Percentiles rank a stretch among this genome's conserved stretches.
Conservation (phyloP, 495 filamentous ascomycete species). For the Aspergillus bertholletiae region DNA sequence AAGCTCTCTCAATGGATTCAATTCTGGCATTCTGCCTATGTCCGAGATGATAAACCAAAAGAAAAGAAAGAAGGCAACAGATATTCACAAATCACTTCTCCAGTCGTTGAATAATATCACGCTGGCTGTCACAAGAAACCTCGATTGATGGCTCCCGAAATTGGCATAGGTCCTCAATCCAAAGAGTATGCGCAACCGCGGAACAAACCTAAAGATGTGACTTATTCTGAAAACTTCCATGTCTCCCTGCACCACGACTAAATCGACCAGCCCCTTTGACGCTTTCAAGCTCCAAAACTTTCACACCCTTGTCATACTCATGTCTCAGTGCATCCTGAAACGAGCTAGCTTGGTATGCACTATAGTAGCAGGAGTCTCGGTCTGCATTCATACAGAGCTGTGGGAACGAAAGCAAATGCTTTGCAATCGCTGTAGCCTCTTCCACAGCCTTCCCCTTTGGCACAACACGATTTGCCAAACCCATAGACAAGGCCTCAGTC, state of each 20-base stretch:
- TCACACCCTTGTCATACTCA: conserved; percentile 39
- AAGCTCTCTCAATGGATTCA: too few species aligned
- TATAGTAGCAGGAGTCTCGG: conserved; percentile 38
- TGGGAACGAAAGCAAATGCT: conserved; percentile 40
- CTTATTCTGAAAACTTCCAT: conserved; percentile 33
- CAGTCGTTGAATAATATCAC: too few species aligned
- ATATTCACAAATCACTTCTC: too few species aligned
- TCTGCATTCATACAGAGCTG: conserved; percentile 42
- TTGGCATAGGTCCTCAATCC: too few species aligned
- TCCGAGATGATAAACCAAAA: too few species aligned
- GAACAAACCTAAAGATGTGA: background rate
- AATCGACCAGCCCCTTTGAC: conserved; percentile 41
- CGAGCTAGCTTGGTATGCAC: conserved; percentile 35
- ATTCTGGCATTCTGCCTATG: too few species aligned
- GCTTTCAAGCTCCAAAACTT: conserved; percentile 35
- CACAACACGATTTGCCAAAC: conserved; percentile 46
- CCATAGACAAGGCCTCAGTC: conserved; percentile 44
- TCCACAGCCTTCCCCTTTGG: conserved; percentile 41
- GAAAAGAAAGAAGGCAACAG: too few species aligned
- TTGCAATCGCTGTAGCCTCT: conserved; percentile 38
- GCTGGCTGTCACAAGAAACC: too few species aligned
- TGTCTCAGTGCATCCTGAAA: conserved; percentile 41
- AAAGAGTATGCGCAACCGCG: too few species aligned
- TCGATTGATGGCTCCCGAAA: too few species aligned
- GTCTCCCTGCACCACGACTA: conserved; percentile 35